Base-by-base conservation (phyloP, 2,329 filamentous ascomycete species). In the Elsinoe necatrix region DNA sequence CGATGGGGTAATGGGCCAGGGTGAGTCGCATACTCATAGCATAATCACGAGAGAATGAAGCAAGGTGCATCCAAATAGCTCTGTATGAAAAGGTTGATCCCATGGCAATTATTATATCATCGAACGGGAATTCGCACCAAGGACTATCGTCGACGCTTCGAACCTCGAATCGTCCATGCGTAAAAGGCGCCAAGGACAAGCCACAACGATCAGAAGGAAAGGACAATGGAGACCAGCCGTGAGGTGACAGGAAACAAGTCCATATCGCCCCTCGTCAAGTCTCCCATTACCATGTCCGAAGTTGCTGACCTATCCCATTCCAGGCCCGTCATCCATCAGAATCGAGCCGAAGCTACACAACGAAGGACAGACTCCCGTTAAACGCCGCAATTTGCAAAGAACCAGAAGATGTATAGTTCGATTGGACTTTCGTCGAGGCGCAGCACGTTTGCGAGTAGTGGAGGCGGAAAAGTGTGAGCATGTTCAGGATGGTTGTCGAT, bases 361-460 rank as follows among this genome's bases (percentile, higher is more conserved):
- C 45, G 37, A 54, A 61, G 23, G 42, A 56, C 42, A 42, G 58
- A 61, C 59, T 59, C 59, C 59, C 54, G 54, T 57, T 56, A 45
- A 61, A 61, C 59, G 59, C 58, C 58, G 37, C 59, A 52, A 54
- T 45, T 59, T 56, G 57, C 59, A 54, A 27, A 56, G 27, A 51
- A 58, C 43, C 55, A 61, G 50, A 52, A 50, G 55, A 12, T 45
- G 50, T 59, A 47, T 52, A 43, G 29, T 47, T 39, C 43, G 59
- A 54, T 52, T 54, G 56, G 45, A 54, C 42, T 55, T 37, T 57
- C 47, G 43, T 55, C 56, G 47, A 43, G 48, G 27, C 54, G 31
- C 51, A 27, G 34, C 21, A 43, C 37, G 21, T 29, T 34, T 39
- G 37, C 16, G 29, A 39, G 20, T 20, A 27, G 25, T 39, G 7